Conservation (phyloP, 805 yeast genomes). For the Yamadazyma sp. region DNA sequence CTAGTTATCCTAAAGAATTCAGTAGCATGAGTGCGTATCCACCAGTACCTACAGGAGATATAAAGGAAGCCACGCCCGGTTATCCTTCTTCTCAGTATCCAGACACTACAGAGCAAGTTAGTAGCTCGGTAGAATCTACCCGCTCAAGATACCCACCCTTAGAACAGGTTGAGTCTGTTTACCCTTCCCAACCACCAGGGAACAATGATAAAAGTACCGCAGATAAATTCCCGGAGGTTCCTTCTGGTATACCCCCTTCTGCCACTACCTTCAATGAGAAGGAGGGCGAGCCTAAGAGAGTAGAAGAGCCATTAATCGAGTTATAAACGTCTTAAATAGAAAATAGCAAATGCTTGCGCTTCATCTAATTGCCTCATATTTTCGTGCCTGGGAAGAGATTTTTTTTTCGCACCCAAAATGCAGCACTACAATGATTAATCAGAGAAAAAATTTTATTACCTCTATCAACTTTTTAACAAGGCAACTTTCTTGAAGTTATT, state of each 20-base stretch:
- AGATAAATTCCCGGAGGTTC: neutral
- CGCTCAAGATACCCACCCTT: constrained; percentile 18
- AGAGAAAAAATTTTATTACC: constrained; percentile 3
- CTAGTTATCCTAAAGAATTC: constrained; percentile 4
- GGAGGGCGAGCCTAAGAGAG: constrained; percentile 7
- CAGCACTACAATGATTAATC: neutral
- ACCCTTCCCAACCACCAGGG: neutral
- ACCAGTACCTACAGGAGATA: constrained; percentile 6
- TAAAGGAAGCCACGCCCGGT: neutral
- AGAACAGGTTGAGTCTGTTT: constrained; percentile 11
- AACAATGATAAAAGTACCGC: neutral
- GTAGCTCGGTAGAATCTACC: constrained; percentile 14
- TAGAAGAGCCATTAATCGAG: constrained; percentile 41
- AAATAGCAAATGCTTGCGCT: neutral
- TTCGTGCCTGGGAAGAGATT: constrained; percentile 1
- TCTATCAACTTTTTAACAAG: constrained; percentile 2
- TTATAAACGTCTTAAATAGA: constrained; percentile 19
- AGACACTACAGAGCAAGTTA: constrained; percentile 1
- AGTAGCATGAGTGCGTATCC: constrained; percentile 14
- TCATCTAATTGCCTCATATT: neutral
- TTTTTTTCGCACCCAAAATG: constrained; percentile 6
- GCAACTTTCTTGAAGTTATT: constrained; percentile 5
- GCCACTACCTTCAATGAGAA: constrained; percentile 6
- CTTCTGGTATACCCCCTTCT: too few relatives aligned
- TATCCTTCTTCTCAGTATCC: constrained; percentile 6